These are phyloP conservation scores for Waltergamsia citrina DNA, from an alignment of 2,329 filamentous ascomycete species.

Conservation along the genomic window DNA sequence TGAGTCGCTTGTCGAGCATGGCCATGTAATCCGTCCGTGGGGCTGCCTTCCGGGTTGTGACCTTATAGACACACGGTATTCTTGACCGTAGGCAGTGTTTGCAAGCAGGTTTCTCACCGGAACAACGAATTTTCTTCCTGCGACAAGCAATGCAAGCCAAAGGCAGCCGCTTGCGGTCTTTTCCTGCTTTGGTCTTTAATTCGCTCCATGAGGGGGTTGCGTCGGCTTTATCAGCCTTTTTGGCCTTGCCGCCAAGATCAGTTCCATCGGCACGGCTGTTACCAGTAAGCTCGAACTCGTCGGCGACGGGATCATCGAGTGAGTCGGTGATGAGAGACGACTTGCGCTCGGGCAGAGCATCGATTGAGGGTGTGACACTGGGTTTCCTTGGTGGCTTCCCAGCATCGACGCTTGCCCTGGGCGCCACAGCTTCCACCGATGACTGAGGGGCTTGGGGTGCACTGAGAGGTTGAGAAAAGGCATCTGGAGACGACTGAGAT, in stretches of 20 bases:
- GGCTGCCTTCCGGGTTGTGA: slow-evolving; percentile 86
- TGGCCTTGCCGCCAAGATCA: slow-evolving; percentile 42
- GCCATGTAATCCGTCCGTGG: slow-evolving; percentile 98
- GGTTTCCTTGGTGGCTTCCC: slow-evolving; percentile 13
- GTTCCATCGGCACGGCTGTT: slow-evolving; percentile 39
- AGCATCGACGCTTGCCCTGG: slow-evolving; percentile 9
- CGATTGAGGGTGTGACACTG: slow-evolving; percentile 32
- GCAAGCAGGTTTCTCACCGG: slow-evolving; percentile 93
- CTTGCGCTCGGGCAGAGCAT: slow-evolving; percentile 17
- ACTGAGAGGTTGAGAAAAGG: not conserved
- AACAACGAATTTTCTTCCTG: slow-evolving; percentile 95
- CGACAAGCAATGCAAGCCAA: slow-evolving; percentile 93
- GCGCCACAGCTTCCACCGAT: slow-evolving; percentile 1
- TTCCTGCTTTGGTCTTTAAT: slow-evolving; percentile 84
- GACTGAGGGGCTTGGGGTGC: slow-evolving; percentile 1
- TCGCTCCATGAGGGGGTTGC: slow-evolving; percentile 66
- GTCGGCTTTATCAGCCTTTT: slow-evolving; percentile 49
- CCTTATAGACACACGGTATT: slow-evolving; percentile 95
- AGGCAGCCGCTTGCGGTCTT: slow-evolving; percentile 86
- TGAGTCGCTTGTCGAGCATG: slow-evolving; percentile 92
- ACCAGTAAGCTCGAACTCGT: slow-evolving; percentile 48
- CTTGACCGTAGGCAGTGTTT: slow-evolving; percentile 90
- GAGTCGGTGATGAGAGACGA: slow-evolving; percentile 29
- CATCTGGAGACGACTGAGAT: not conserved
- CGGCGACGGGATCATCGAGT: slow-evolving; percentile 42